Conservation (phyloP, 352 stramenopile species). For the Phytophthora palmivora region DNA sequence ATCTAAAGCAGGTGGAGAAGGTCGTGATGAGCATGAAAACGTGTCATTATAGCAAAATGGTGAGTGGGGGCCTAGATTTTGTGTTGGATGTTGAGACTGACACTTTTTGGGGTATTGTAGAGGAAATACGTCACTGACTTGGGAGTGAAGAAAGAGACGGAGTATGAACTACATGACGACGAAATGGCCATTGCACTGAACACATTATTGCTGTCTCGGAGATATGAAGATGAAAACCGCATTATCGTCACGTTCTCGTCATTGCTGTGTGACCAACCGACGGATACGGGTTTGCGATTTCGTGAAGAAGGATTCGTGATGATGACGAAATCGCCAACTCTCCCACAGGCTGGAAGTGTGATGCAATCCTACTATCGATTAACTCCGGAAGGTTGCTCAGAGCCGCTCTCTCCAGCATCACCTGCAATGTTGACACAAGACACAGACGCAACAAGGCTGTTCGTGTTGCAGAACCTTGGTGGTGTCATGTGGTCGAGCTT, state of each 20-base stretch:
- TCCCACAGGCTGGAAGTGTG: constrained; percentile 7
- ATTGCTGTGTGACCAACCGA: constrained; percentile 21
- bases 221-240: constrained; percentile 20
- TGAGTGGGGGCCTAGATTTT: constrained; percentile 16
- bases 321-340: constrained; percentile 1
- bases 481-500: constrained; percentile 15
- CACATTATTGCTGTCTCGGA: constrained; percentile 21
- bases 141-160: constrained; percentile 27
- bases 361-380: constrained; percentile 26
- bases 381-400: constrained; percentile 12
- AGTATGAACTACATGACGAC: constrained; percentile 24
- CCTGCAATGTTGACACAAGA: not conserved
- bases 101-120: constrained; percentile 11
- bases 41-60: constrained; percentile 19
- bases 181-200: constrained; percentile 12
- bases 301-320: constrained; percentile 28
- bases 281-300: constrained; percentile 12
- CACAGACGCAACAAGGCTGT: constrained; percentile 12
- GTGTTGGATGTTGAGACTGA: no score
- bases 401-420: not conserved
- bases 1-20: constrained; percentile 2
- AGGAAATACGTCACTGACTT: constrained; percentile 31
- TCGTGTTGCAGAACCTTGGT: constrained; percentile 26
- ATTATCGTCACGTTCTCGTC: constrained; percentile 14
- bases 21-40: constrained; percentile 11